Base-by-base conservation (phyloP, 306 rosid species). In the Pterocarpus santalinus region DNA sequence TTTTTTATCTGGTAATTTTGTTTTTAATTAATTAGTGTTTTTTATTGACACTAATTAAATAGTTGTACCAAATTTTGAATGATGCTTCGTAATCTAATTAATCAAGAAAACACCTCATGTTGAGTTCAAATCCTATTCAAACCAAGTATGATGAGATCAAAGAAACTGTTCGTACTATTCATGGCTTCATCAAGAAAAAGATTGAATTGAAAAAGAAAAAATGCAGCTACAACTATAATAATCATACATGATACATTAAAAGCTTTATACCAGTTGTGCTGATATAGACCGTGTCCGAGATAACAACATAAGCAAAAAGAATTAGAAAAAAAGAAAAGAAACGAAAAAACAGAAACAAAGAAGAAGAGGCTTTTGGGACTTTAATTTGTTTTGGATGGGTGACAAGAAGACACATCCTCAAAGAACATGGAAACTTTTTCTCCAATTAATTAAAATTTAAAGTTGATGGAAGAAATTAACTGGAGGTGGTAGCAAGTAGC, bases 321-420 rank as follows among this genome's bases (percentile, higher is more conserved):
- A 65, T 39, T 39, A 39, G 44, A 4, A 39, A 7, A 39, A 39
- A 7, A 8, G 56, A 5, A 71, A 14, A 56, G 17, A 16, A 34
- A 73, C 1, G 6, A 15, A 15, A 14, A 52, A 5, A 17, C 1
- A n/a, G 15, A 56, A 72, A 8, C 5, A n/a, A 4, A 17, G 10
- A 16, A 72, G 14, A 72, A 8, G 34, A 30, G 16, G 13, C 3
- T 28, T 1, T 38, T n/a, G 14, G 62, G 15, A 64, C 1, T 4
- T 57, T n/a, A 5, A 36, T 4, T 22, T 32, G 36, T 56, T 69
- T 69, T 71, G 73, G 15, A 62, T 72, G 83, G 84, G 67, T 72
- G 73, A 28, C 46, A 62, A 62, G 38, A 64, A 65, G 80, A 55
- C 84, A 73, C 85, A 74, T 43, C 53, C 53, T 8, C 53, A 30